Percentiles rank a stretch among this genome's conserved stretches.
These are phyloP conservation scores for Cadophora gregata DNA, from an alignment of 2,329 filamentous ascomycete genomes.

Conservation along the genomic window DNA sequence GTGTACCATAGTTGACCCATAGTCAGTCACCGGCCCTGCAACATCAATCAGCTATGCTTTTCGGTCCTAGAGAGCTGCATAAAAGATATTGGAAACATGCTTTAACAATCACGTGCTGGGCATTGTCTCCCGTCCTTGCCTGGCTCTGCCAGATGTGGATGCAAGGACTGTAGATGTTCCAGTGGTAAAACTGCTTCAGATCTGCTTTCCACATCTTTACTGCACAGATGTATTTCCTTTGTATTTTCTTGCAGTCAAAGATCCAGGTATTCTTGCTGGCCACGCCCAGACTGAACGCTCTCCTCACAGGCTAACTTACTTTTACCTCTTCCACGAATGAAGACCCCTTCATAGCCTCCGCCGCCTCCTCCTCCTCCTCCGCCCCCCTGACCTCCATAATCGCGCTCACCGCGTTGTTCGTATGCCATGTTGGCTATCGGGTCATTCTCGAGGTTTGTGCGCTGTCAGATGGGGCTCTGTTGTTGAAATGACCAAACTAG, in stretches of 20 bases:
- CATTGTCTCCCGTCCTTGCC: neutral
- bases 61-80: neutral
- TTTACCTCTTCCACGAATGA: slow-evolving; percentile 42
- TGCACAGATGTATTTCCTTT: neutral
- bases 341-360: slow-evolving; percentile 35
- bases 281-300: neutral
- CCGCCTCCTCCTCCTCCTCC: slow-evolving; percentile 32
- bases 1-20: slow-evolving; percentile 86
- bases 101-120: neutral
- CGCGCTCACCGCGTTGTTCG: slow-evolving; percentile 44
- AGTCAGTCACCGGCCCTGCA: slow-evolving; percentile 87
- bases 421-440: slow-evolving; percentile 41
- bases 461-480: slow-evolving; percentile 23
- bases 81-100: neutral
- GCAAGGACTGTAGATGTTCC: neutral
- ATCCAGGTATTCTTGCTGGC: neutral
- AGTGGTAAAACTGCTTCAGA: neutral
- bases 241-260: neutral
- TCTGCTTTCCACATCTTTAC: neutral
- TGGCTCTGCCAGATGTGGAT: neutral
- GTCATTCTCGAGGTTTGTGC: slow-evolving; percentile 33
- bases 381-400: slow-evolving; percentile 40
- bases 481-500: slow-evolving; percentile 20
- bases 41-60: slow-evolving; percentile 22
- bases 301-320: slow-evolving; percentile 37